These are phyloP conservation scores for Neoboletus brunneissimus DNA, from an alignment of 768 basidiomycete species.

Conservation along the genomic window DNA sequence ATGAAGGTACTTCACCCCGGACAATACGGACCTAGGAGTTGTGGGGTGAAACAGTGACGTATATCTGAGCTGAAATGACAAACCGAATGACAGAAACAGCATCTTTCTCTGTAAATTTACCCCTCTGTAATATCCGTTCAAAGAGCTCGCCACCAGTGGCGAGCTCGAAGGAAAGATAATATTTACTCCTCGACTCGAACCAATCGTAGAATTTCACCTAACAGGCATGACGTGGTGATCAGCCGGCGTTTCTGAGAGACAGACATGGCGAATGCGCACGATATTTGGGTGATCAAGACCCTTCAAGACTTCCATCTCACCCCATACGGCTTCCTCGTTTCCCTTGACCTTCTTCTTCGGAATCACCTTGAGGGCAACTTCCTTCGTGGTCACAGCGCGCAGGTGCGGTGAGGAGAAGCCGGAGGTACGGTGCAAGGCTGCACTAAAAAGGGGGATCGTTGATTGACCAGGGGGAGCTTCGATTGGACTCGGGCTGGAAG, in stretches of 20 bases:
- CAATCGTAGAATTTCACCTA: slow-evolving; percentile 96
- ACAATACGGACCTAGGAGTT: slow-evolving; percentile 64
- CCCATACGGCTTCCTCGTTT: slow-evolving; percentile 84
- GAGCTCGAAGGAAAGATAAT: slow-evolving; percentile 94
- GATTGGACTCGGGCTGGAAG: slow-evolving; percentile 20
- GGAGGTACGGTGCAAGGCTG: slow-evolving; percentile 21
- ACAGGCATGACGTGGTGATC: not conserved
- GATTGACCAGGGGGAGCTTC: slow-evolving; percentile 22
- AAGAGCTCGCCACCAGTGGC: slow-evolving; percentile 95
- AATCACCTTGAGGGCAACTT: slow-evolving; percentile 87
- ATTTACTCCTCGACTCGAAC: slow-evolving; percentile 93
- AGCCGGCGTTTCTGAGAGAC: not conserved
- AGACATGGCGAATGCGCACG: slow-evolving; percentile 42
- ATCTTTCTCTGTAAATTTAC: slow-evolving; percentile 93
- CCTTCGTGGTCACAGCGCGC: slow-evolving; percentile 48
- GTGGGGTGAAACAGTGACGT: not conserved
- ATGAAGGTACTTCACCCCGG: slow-evolving; percentile 87
- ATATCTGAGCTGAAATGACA: slow-evolving; percentile 24
- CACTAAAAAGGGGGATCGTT: slow-evolving; percentile 30
- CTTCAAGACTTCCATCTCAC: slow-evolving; percentile 91
- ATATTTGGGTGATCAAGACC: slow-evolving; percentile 91
- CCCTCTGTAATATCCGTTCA: slow-evolving; percentile 76
- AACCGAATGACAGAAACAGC: slow-evolving; percentile 75
- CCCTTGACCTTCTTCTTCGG: slow-evolving; percentile 95
- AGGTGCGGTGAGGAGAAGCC: slow-evolving; percentile 24